A percentile compares a stretch with the other conserved stretches of the same genome.
These are phyloP conservation scores for Diplodia scrobiculata DNA, from an alignment of 2,329 filamentous ascomycete genomes.

Conservation along the genomic window DNA sequence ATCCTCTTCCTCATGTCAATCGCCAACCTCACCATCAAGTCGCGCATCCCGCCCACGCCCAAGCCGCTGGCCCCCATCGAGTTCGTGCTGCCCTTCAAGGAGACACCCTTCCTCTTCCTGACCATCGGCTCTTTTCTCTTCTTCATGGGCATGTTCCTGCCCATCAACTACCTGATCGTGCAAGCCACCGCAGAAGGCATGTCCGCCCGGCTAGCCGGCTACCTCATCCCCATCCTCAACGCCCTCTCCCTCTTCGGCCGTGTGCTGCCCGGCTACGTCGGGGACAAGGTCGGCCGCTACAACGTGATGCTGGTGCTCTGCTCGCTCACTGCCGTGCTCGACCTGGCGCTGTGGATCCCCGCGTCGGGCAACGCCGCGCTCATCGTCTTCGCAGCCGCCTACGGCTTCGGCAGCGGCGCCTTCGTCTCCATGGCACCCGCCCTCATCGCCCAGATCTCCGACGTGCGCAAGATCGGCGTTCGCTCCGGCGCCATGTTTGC, in stretches of 20 bases:
- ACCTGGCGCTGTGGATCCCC: slow-evolving; percentile 60
- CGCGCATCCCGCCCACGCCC: slow-evolving; percentile 48
- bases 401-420: slow-evolving; percentile 69
- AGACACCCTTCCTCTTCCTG: slow-evolving; percentile 42
- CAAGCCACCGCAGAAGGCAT: slow-evolving; percentile 53
- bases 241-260: slow-evolving; percentile 52
- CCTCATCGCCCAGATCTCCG: slow-evolving; percentile 69
- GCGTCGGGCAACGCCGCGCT: slow-evolving; percentile 55
- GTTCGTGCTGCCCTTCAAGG: slow-evolving; percentile 37
- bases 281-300: slow-evolving; percentile 57
- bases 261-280: slow-evolving; percentile 56
- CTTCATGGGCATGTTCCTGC: slow-evolving; percentile 64
- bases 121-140: slow-evolving; percentile 44
- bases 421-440: slow-evolving; percentile 66
- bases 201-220: slow-evolving; percentile 52
- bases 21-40: slow-evolving; percentile 54
- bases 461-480: slow-evolving; percentile 69
- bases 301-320: slow-evolving; percentile 54
- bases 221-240: slow-evolving; percentile 60
- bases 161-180: slow-evolving; percentile 54
- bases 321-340: slow-evolving; percentile 53
- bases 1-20: slow-evolving; percentile 61
- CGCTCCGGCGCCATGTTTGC: slow-evolving; percentile 67
- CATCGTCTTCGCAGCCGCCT: slow-evolving; percentile 66
- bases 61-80: slow-evolving; percentile 39